phyloP scores from a whole-genome alignment of 208 protist species.

The Crithidia acanthocephali region DNA sequence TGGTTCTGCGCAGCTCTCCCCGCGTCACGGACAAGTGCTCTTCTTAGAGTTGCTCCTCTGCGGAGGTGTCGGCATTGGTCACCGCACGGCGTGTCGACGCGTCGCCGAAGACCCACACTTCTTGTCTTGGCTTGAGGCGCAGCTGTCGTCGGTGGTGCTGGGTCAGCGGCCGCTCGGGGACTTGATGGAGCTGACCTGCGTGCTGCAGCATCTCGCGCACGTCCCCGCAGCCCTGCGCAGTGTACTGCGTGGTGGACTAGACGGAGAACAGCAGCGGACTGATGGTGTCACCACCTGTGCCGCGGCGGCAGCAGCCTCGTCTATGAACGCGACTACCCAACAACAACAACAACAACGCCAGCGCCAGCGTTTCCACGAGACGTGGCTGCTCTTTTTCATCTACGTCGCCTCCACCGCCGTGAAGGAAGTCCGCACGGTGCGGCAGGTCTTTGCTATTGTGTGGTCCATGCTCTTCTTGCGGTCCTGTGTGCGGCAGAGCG shows the following conservation, averaged over 20 bases:
- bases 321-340: too few species aligned
- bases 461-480: conserved; percentile 46
- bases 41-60: conserved; percentile 46
- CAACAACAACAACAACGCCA: neutral
- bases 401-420: conserved; percentile 26
- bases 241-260: conserved; percentile 6
- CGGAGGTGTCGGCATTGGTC: conserved; percentile 31
- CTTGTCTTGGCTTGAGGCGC: conserved; percentile 27
- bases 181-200: conserved; percentile 40
- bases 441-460: conserved; percentile 25
- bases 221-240: conserved; percentile 21
- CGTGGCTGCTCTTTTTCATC: conserved; percentile 47
- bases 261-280: neutral
- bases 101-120: conserved; percentile 46
- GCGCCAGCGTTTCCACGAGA: conserved; percentile 38
- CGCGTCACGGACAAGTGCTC: conserved; percentile 11
- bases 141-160: conserved; percentile 40
- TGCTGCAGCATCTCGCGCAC: conserved; percentile 46
- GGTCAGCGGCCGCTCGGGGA: conserved; percentile 29
- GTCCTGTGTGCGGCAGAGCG: conserved; percentile 32
- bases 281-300: too few species aligned
- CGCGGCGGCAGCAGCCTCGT: neutral
- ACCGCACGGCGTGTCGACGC: conserved; percentile 27
- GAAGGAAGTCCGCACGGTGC: conserved; percentile 23
- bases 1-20: neutral